Base-by-base conservation (phyloP, 495 filamentous ascomycete genomes). In the Penicillium mononematosum region DNA sequence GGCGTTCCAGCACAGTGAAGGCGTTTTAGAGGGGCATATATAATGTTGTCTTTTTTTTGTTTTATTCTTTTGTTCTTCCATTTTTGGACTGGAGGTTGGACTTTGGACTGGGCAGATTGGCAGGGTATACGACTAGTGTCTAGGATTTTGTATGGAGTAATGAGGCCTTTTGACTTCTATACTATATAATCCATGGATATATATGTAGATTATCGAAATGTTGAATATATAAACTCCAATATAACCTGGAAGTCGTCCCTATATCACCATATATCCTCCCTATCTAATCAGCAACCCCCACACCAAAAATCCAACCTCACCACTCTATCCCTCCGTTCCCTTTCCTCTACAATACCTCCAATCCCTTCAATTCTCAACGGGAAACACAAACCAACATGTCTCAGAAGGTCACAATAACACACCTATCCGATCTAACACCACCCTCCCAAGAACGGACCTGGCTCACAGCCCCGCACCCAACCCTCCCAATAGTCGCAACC, bases 401-500 rank as follows among this genome's bases (percentile, higher is more conserved):
- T 39, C 49, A n/a, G 5, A 43, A 43, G 2, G 19, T 44, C 24
- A 41, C 34, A 47, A 48, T 62, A 46, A 65, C 63, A 27, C 62
- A 67, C 25, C 59, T 77, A 20, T 72, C 75, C 14, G 70, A 75
- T 55, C 62, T 79, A 3, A 77, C 72, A 16, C 83, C 85, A 50
- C 80, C 92, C n/a, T 85, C 84, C 58, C 78, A 75, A 45, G 81
- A 90, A 62, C 89, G 94, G 58, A 84, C 90, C 52, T 98, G 94
- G 94, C 81, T 84, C 41, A 87, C 90, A 42, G 76, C 87, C 38
- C 88, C 91, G 0, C 95, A 98, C 74, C 93, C 93, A 1, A 85
- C 83, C 24, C 85, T 93, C 27, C 94, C 94, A 2, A 78, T 98
- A 55, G 77, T 97, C 60, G 94, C 94, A 47, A 96, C 93, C 55